Conservation (phyloP, 805 yeast species). For the Peterozyma xylosa region DNA sequence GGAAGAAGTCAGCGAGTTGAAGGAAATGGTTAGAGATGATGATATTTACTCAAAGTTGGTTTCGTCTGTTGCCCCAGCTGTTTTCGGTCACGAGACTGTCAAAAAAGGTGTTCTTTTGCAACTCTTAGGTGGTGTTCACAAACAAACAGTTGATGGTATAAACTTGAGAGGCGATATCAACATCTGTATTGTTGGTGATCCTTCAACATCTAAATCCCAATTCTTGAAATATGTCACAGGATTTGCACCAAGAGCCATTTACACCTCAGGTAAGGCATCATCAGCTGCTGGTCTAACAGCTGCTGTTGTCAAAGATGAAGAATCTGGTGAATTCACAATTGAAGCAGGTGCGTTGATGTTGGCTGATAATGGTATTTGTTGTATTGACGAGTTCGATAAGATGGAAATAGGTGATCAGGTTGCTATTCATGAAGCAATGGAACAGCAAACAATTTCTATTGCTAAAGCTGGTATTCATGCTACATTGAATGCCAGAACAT, state of each 20-base stretch:
- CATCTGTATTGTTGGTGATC: conserved; percentile 95
- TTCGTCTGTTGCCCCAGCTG: conserved; percentile 89
- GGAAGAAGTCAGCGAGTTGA: conserved; percentile 76
- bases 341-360: conserved; percentile 99
- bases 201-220: conserved; percentile 95
- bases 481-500: conserved; percentile 91
- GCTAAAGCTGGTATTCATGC: conserved; percentile 99
- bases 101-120: conserved; percentile 89
- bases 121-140: conserved; percentile 92
- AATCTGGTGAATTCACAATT: conserved; percentile 92
- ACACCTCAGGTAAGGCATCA: conserved; percentile 97
- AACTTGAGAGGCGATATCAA: conserved; percentile 94
- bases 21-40: conserved; percentile 84
- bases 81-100: conserved; percentile 90
- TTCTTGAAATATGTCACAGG: conserved; percentile 88
- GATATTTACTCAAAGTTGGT: conserved; percentile 81
- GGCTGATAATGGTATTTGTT: conserved; percentile 97
- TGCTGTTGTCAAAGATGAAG: conserved; percentile 95
- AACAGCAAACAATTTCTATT: conserved; percentile 96
- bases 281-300: conserved; percentile 99
- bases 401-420: conserved; percentile 96
- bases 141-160: conserved; percentile 87
- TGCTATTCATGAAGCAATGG: conserved; percentile 99
- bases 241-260: conserved; percentile 89
- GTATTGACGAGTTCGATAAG: conserved; percentile 97